Conservation (phyloP, 2,329 filamentous ascomycete species). For the Orbilia quercus region DNA sequence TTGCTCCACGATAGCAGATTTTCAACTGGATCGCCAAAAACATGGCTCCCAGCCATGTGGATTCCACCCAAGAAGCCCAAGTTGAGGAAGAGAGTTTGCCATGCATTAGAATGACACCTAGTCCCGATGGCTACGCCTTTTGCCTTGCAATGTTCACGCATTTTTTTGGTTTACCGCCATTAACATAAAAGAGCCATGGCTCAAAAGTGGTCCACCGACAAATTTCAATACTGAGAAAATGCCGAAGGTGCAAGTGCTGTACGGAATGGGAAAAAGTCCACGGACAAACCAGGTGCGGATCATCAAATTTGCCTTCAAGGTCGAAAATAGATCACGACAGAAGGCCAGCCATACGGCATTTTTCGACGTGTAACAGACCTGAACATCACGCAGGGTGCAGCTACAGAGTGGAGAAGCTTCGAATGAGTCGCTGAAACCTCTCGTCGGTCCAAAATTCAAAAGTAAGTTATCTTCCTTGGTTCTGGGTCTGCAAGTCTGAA, state of each 20-base stretch:
- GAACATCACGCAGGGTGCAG: conserved; percentile 11
- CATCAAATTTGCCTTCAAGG: neutral
- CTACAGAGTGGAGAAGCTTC: neutral
- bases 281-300: conserved; percentile 18
- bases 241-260: neutral
- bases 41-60: neutral
- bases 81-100: neutral
- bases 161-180: neutral
- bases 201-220: too few species aligned
- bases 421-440: neutral
- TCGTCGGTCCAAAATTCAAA: neutral
- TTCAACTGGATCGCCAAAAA: neutral
- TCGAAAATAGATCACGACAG: neutral
- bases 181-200: neutral
- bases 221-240: too few species aligned
- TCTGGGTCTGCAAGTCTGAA: neutral
- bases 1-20: too few species aligned
- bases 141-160: too few species aligned
- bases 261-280: conserved; percentile 19
- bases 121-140: too few species aligned
- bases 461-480: neutral
- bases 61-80: neutral
- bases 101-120: neutral
- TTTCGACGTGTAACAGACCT: conserved; percentile 1
- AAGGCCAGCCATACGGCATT: conserved; percentile 1